Percentiles rank a stretch among this genome's conserved stretches.
Evolutionary conservation across 257 asterid species (phyloP).

Genomic region (Henckelia pumila): DNA sequence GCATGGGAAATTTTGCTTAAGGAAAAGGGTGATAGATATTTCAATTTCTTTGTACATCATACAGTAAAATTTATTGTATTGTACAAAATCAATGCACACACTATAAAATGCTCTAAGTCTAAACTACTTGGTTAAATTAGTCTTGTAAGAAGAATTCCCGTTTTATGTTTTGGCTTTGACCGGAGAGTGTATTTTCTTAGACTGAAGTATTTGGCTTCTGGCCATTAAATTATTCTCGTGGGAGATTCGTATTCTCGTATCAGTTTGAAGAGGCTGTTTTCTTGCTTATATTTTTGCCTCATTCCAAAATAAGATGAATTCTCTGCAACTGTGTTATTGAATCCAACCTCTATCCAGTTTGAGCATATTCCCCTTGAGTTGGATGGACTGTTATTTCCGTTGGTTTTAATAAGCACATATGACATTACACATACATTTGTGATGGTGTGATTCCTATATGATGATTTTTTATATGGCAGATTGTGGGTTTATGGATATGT

Average conservation of each 20-base stretch:
- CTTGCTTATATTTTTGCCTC: background rate
- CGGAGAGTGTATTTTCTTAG: background rate
- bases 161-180: background rate
- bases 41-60: background rate
- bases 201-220: conserved; percentile 12
- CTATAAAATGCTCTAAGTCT: background rate
- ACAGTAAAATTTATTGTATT: background rate
- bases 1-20: background rate
- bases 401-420: background rate
- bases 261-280: background rate
- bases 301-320: background rate
- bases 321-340: background rate
- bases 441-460: background rate
- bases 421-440: background rate
- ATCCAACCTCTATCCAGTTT: background rate
- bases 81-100: background rate
- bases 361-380: background rate
- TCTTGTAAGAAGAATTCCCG: background rate
- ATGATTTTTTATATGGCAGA: background rate
- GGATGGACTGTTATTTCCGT: background rate
- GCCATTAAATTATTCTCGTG: background rate
- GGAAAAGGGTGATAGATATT: background rate
- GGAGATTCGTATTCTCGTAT: background rate
- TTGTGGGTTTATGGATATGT: background rate
- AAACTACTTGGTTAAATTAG: background rate